Evolutionary conservation across 345 rosid species (phyloP).

Genomic region (Eucalyptus regnans): DNA sequence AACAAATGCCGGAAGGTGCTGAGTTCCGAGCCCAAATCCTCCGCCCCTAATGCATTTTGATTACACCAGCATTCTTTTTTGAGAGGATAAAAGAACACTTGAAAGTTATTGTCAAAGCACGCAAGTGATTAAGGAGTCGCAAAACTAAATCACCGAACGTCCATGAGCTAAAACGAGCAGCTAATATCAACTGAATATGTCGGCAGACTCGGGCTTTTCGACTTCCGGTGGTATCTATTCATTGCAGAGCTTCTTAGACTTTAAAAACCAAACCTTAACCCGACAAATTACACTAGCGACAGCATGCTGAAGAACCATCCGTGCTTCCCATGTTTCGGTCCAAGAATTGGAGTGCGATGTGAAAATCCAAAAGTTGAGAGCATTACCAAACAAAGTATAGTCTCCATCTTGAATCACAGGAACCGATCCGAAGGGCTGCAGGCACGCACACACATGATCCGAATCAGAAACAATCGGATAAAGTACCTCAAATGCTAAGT

Average conservation of each 20-base stretch:
- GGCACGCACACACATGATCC: neutral
- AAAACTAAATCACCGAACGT: neutral
- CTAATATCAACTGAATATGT: neutral
- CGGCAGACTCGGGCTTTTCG: neutral
- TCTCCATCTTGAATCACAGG: conserved; percentile 17
- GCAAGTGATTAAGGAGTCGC: neutral
- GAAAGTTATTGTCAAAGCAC: neutral
- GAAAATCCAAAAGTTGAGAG: neutral
- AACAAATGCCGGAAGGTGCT: neutral
- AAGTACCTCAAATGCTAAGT: neutral
- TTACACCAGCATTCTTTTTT: neutral
- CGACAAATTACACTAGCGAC: neutral
- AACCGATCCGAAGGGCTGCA: conserved; percentile 61
- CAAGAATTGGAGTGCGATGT: neutral
- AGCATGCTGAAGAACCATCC: neutral
- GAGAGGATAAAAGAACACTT: neutral
- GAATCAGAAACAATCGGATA: neutral
- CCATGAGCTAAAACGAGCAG: neutral
- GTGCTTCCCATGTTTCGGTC: neutral
- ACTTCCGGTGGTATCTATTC: neutral
- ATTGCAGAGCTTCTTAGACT: neutral
- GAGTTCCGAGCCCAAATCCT: neutral
- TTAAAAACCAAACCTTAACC: neutral
- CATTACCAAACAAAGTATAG: conserved; percentile 16
- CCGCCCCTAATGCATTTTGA: neutral